Evolutionary conservation across 176 grass and related monocot species (phyloP), one percentile per base, ranked within the genome.

Genomic region (Aegilops speltoides): DNA sequence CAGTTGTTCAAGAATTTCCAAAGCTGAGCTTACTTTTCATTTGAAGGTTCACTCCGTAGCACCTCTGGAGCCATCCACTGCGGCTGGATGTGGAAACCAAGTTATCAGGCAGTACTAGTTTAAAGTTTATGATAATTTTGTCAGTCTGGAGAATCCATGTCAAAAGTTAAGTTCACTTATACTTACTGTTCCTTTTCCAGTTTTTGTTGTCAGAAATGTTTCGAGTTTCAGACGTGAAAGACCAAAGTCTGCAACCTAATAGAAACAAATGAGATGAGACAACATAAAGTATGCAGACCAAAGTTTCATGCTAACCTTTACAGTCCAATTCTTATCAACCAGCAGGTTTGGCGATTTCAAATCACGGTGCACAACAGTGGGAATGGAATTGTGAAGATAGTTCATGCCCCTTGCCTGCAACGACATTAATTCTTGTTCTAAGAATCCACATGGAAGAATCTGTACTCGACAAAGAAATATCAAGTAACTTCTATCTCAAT

Each of bases 1-100:
- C 2, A 13, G 75, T 52, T 41, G 3, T 19, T 80, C 28, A 76
- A 76, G 2, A 88, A 36, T 56, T 45, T 14, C 28, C 13, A 78
- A 78, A 9, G 2, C 11, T 25, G 1, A 56, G 82, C 82, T 20
- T 93, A 96, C 96, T 98, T 98, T 59, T 98, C 96, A 31, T 98
- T 89, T 77, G 93, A 92, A 84, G 93, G 96, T 90, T 98, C 96
- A 86, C 94, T 96, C 22, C 92, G 90, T 83, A 98, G 74, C 60
- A 91, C 90, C 93, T 98, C 93, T 31, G 96, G 96, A 78, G 96
- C 96, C 96, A 98, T 98, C 96, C 93, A 98, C 79, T 98, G 96
- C 33, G 96, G 96, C 93, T 96, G 84, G 16, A 88, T 62, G 88
- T 54, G 56, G 17, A 80, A 84, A 19, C 9, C 17, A 81, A 22